phyloP scores from a whole-genome alignment of 208 protist species.

The Naegleria gruberi region DNA sequence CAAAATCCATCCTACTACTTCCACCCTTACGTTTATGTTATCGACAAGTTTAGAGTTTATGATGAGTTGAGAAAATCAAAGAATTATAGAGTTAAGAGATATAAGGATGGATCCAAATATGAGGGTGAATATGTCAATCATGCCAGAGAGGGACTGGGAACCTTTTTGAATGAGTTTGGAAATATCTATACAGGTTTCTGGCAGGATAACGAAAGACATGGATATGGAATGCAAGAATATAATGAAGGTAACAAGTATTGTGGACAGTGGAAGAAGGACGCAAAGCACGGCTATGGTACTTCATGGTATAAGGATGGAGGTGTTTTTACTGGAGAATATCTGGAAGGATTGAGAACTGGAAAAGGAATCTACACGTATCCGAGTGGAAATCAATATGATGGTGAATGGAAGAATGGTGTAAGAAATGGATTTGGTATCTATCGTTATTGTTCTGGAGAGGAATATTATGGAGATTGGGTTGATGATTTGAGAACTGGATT shows the following conservation, averaged over 20 bases:
- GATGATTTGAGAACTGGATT: not conserved
- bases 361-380: not conserved
- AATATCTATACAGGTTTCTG: constrained; percentile 52
- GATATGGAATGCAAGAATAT: constrained; percentile 24
- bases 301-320: not conserved
- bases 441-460: constrained; percentile 10
- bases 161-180: not conserved
- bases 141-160: not conserved
- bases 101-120: not conserved
- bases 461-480: constrained; percentile 27
- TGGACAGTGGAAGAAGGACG: not conserved
- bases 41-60: not conserved
- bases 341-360: constrained; percentile 56
- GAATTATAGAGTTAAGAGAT: not conserved
- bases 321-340: constrained; percentile 53
- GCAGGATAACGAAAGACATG: constrained; percentile 56
- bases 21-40: not conserved
- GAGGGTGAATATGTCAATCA: not conserved
- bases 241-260: not conserved
- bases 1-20: too few relatives aligned
- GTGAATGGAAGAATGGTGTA: constrained; percentile 3
- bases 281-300: not conserved
- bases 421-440: constrained; percentile 7
- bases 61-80: not conserved
- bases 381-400: not conserved